phyloP scores from a whole-genome alignment of 192 early-diverging fungal genomes.

The Helicostylum pulchrum region DNA sequence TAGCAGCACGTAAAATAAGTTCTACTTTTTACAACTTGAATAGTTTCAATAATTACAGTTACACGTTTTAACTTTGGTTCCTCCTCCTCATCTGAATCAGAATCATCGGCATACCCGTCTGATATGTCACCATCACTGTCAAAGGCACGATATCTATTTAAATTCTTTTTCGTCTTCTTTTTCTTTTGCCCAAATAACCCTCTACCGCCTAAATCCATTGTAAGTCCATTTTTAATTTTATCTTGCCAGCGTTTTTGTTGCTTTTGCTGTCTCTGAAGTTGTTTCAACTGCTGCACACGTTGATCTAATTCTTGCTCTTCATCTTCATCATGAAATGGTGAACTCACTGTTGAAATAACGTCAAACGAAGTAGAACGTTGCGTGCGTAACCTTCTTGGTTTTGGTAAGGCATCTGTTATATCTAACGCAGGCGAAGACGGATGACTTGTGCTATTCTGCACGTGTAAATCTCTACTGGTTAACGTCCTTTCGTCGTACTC shows the following conservation, averaged over 20 bases:
- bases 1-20: conserved; percentile 34
- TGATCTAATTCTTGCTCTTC: not conserved
- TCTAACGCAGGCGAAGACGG: not conserved
- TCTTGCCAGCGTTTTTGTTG: conserved; percentile 14
- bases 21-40: conserved; percentile 27
- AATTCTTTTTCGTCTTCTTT: not conserved
- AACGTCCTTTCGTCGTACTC: conserved; percentile 29
- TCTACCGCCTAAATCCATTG: conserved; percentile 15
- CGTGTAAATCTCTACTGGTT: not conserved
- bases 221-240: not conserved
- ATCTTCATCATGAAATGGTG: conserved; percentile 4
- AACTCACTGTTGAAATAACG: not conserved
- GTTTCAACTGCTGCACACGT: not conserved
- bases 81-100: not conserved
- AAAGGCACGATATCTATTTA: conserved; percentile 3
- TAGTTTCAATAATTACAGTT: conserved; percentile 22
- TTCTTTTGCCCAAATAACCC: not conserved
- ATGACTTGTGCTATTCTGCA: not conserved
- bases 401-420: not conserved
- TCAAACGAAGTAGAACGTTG: conserved; percentile 29
- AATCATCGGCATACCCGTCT: not conserved
- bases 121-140: conserved; percentile 22
- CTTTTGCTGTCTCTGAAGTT: not conserved
- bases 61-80: conserved; percentile 5
- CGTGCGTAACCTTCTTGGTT: conserved; percentile 11